Conservation (phyloP, 2,329 filamentous ascomycete species). For the Didymella arachidicola region DNA sequence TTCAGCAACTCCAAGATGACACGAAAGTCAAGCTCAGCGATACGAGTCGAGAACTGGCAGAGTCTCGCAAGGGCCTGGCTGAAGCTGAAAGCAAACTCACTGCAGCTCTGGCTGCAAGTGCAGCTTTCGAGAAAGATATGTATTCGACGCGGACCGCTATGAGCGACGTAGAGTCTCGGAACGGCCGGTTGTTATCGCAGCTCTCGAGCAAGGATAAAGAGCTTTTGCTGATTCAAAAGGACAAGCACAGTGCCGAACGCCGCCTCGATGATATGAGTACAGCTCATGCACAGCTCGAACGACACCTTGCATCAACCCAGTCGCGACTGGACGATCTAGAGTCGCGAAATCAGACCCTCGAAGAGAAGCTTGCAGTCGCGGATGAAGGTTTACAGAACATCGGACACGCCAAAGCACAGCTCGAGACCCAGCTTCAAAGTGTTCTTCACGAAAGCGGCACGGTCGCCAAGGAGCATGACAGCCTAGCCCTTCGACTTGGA, state of each 20-base stretch:
- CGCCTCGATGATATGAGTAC: conserved; percentile 5
- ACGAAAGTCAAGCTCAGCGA: conserved; percentile 8
- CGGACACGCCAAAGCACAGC: background rate
- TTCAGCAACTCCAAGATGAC: conserved; percentile 8
- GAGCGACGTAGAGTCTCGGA: conserved; percentile 28
- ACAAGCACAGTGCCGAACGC: background rate
- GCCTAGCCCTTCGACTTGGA: conserved; percentile 7
- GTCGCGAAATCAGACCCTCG: conserved; percentile 2
- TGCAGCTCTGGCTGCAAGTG: conserved; percentile 19
- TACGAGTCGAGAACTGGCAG: background rate
- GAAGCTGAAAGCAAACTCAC: conserved; percentile 8
- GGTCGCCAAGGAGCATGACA: conserved; percentile 14
- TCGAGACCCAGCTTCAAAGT: conserved; percentile 12
- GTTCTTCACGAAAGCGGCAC: conserved; percentile 9
- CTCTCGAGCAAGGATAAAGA: conserved; percentile 26
- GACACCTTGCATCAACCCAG: conserved; percentile 11
- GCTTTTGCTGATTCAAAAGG: background rate
- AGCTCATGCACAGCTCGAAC: conserved; percentile 7
- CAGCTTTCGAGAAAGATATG: conserved; percentile 30
- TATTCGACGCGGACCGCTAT: conserved; percentile 26
- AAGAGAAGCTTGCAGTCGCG: background rate
- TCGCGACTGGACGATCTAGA: conserved; percentile 5
- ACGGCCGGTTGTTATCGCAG: conserved; percentile 24
- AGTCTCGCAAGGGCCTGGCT: background rate
- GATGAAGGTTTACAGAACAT: background rate